These are phyloP conservation scores for Aureobasidium sp. DNA, from an alignment of 2,329 filamentous ascomycete genomes.

Conservation along the genomic window DNA sequence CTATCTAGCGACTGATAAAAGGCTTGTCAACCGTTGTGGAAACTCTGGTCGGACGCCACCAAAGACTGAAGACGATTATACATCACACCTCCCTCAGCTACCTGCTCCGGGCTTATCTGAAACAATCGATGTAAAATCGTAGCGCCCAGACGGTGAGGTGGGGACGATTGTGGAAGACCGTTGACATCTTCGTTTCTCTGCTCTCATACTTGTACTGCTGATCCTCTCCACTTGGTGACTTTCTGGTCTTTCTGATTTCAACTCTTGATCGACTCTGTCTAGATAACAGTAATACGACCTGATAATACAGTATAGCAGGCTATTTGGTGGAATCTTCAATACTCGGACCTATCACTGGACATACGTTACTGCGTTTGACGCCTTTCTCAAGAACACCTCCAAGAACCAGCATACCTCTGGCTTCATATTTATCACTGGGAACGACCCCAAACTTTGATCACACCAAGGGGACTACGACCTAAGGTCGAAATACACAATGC, in stretches of 20 bases:
- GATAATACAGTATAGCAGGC: not conserved
- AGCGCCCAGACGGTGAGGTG: not conserved
- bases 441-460: not conserved
- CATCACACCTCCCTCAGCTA: not conserved
- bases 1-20: not conserved
- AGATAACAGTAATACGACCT: not conserved
- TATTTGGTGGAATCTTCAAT: accelerated
- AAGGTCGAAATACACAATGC: not conserved
- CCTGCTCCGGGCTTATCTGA: not conserved
- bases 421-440: no score
- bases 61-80: not conserved
- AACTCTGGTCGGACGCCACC: not conserved
- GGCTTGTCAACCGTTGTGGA: constrained; percentile 1
- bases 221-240: not conserved
- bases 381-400: no score
- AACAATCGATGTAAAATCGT: constrained; percentile 4
- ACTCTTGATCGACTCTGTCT: not conserved
- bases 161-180: constrained; percentile 1
- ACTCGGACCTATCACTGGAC: not conserved
- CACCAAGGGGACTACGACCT: not conserved
- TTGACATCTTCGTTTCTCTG: not conserved
- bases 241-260: not conserved
- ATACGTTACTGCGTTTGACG: no score
- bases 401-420: not conserved
- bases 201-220: constrained; percentile 3